These are phyloP conservation scores for Papiliotrema terrestris DNA, from an alignment of 1,284 basidiomycete species.

Conservation along the genomic window DNA sequence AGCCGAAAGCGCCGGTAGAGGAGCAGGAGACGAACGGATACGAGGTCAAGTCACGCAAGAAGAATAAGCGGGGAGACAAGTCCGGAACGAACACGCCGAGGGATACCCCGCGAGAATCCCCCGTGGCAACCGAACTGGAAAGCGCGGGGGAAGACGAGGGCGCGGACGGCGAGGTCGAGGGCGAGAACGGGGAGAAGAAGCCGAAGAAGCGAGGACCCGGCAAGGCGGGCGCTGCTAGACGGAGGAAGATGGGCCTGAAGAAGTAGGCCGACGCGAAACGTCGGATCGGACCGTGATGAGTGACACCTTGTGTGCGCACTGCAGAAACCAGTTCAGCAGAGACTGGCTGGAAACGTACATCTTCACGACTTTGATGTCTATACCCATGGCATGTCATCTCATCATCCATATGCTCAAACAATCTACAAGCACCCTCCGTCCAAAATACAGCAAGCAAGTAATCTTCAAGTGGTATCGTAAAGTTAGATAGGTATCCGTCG, in stretches of 20 bases:
- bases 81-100: background rate
- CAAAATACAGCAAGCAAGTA: too few species aligned
- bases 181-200: constrained; percentile 8
- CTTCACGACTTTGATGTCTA: background rate
- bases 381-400: background rate
- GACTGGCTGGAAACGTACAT: too few species aligned
- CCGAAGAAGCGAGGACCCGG: constrained; percentile 36
- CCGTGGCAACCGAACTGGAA: constrained; percentile 1
- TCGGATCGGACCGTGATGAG: too few species aligned
- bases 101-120: constrained; percentile 1
- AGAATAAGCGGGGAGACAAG: background rate
- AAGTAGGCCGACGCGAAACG: constrained; percentile 18
- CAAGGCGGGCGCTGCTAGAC: constrained; percentile 38
- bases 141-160: constrained; percentile 13
- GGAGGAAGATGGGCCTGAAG: constrained; percentile 43
- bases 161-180: constrained; percentile 12
- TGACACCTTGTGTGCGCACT: too few species aligned
- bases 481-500: too few species aligned
- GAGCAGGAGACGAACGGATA: background rate
- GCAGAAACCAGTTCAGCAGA: too few species aligned
- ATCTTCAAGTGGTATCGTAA: too few species aligned
- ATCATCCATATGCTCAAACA: too few species aligned
- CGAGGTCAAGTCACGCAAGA: background rate
- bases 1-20: background rate
- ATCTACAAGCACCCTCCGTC: too few species aligned